Base-by-base conservation (phyloP, 768 basidiomycete species). In the Tulasnella sp. region DNA sequence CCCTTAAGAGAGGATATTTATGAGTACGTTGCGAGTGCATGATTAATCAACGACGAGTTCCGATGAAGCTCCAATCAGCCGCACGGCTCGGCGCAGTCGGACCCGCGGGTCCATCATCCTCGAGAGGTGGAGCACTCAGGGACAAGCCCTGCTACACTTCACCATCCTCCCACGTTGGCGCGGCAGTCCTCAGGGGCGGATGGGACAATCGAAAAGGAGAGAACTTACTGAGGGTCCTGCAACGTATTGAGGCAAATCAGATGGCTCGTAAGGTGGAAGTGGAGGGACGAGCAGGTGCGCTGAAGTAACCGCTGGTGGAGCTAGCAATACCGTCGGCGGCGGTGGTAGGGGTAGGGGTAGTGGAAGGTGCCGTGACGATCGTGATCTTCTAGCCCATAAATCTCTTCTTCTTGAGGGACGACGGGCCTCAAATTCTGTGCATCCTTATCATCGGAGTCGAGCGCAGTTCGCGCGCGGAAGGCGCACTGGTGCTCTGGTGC, bases 381-480 rank as follows among this genome's bases (percentile, higher is more conserved):
- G 3, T 7, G 54, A 54, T 24, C 74, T 72, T 64, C 80, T 81
- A 41, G 81, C 4, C 28, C 76, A 31, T 69, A 75, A n/a, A 60
- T 75, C 73, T 31, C 72, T 22, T 58, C 77, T 72, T n/a, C 54
- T 24, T 4, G 42, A 60, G n/a, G 72, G 58, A 44, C 37, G 16
- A 46, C 64, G 40, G 69, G 6, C 28, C 11, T 50, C 16, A 18
- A 46, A n/a, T 46, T 9, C 44, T 9, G 4, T 9, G n/a, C 40
- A 24, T 31, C 75, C 28, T n/a, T 34, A 1, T 20, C 46, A 7
- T 2, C 22, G 7, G 46, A 11, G 34, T 73, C 58, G 14, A 48
- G 37, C 18, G 80, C 28, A 28, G 46, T 31, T 12, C 54, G 40
- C 54, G 40, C 9, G 72, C 73, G 14, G 72, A 44, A 41, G 82